phyloP scores from a whole-genome alignment of 2,329 filamentous ascomycete species.

The Emergomyces orientalis region DNA sequence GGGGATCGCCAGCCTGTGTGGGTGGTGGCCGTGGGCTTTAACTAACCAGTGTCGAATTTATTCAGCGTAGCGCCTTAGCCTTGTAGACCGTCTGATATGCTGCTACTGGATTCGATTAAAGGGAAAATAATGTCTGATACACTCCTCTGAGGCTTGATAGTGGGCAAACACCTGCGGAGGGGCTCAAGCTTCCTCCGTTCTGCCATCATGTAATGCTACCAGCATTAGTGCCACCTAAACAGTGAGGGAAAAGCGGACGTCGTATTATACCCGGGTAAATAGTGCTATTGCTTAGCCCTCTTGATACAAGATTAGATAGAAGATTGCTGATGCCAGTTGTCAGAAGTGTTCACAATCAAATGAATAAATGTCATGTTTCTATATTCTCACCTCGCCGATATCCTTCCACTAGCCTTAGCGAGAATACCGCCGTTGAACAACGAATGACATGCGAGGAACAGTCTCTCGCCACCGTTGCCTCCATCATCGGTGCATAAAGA shows the following conservation, averaged over 20 bases:
- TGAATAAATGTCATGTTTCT: not conserved
- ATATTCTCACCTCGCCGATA: not conserved
- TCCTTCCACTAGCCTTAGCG: not conserved
- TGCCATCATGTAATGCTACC: not conserved
- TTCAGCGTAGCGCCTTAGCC: not conserved
- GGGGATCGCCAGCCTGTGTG: not conserved
- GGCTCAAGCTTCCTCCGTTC: not conserved
- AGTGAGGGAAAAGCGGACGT: not conserved
- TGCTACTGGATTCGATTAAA: not conserved
- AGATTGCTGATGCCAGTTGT: not conserved
- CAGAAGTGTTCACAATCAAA: not conserved
- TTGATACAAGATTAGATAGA: too few relatives aligned
- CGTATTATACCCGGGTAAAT: not conserved
- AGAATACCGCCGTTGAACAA: not conserved
- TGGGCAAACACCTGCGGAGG: not conserved
- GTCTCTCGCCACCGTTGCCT: slow-evolving; percentile 3
- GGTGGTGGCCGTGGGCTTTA: not conserved
- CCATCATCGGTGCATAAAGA: not conserved
- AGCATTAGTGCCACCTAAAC: not conserved
- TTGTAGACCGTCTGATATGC: not conserved
- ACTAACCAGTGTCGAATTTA: not conserved
- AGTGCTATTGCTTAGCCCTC: not conserved
- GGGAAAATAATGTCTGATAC: not conserved
- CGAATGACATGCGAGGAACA: slow-evolving; percentile 1
- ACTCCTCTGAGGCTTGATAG: not conserved